These are phyloP conservation scores for Houttuynia cordata DNA, from an alignment of 164 flowering plant species.

Conservation along the genomic window DNA sequence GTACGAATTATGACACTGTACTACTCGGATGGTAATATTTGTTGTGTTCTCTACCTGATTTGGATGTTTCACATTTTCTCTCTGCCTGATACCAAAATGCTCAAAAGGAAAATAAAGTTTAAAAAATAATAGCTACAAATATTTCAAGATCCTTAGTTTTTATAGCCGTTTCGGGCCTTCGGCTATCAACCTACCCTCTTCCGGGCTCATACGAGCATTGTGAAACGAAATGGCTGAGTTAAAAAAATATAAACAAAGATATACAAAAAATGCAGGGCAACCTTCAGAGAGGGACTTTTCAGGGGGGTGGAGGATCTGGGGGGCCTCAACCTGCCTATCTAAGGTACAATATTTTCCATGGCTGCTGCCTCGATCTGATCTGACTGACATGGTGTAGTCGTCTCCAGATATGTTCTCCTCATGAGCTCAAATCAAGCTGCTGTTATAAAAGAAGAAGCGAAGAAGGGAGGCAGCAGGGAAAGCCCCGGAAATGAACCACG, in stretches of 20 bases:
- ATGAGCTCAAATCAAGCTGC: not conserved
- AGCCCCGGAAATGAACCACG: not conserved
- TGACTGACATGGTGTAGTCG: slow-evolving; percentile 1
- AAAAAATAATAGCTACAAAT: too few relatives aligned
- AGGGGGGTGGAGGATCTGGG: not conserved
- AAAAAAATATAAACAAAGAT: not conserved
- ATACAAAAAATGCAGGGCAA: not conserved
- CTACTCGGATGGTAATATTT: too few relatives aligned
- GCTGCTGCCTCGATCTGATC: not conserved
- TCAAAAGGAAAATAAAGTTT: too few relatives aligned
- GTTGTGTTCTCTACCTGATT: too few relatives aligned
- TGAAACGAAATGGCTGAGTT: not conserved
- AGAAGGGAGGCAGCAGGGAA: not conserved
- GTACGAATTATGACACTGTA: too few relatives aligned
- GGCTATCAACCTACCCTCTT: too few relatives aligned
- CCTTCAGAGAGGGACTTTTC: not conserved
- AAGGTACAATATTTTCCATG: not conserved
- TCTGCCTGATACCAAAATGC: too few relatives aligned
- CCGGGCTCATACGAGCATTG: too few relatives aligned
- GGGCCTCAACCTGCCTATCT: not conserved
- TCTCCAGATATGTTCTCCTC: not conserved
- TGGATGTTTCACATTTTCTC: too few relatives aligned
- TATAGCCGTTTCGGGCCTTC: too few relatives aligned
- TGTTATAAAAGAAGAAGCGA: not conserved
- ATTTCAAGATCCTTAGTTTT: too few relatives aligned